These are phyloP conservation scores for Alternaria hordeiaustralica DNA, from an alignment of 2,329 filamentous ascomycete genomes.

Conservation along the genomic window DNA sequence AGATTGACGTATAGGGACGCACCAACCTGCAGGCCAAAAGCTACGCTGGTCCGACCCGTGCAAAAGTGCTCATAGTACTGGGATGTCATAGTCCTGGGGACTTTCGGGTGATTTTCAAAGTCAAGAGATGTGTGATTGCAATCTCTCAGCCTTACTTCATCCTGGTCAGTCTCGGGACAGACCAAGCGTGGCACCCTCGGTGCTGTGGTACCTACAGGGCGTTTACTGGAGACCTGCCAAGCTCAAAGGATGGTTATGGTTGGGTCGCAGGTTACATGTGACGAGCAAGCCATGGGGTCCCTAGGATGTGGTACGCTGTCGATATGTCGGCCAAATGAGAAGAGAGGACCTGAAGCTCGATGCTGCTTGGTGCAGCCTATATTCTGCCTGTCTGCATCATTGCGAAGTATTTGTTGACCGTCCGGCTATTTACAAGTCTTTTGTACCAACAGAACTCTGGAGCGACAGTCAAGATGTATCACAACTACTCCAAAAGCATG, in stretches of 20 bases:
- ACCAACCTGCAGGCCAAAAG: background rate
- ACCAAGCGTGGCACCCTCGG: background rate
- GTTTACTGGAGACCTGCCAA: background rate
- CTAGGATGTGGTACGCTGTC: background rate
- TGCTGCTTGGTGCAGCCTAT: background rate
- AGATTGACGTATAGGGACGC: background rate
- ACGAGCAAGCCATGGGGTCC: background rate
- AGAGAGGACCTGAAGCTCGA: background rate
- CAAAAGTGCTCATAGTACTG: background rate
- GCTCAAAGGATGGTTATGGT: background rate
- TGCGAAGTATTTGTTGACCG: background rate
- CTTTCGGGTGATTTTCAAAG: background rate
- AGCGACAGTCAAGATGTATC: constrained; percentile 20
- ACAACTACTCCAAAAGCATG: constrained; percentile 28
- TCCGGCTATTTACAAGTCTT: background rate
- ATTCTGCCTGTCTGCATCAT: background rate
- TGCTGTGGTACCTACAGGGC: background rate
- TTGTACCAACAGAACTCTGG: background rate
- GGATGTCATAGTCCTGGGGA: background rate
- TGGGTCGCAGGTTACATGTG: background rate
- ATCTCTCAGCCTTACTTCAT: background rate
- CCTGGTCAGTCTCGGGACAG: background rate
- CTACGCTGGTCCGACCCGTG: background rate
- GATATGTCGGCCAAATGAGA: background rate
- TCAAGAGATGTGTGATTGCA: background rate